A percentile compares a stretch with the other conserved stretches of the same genome.
Conservation (phyloP, 192 early-diverging fungal genomes). For the Chytriomyces sp. region DNA sequence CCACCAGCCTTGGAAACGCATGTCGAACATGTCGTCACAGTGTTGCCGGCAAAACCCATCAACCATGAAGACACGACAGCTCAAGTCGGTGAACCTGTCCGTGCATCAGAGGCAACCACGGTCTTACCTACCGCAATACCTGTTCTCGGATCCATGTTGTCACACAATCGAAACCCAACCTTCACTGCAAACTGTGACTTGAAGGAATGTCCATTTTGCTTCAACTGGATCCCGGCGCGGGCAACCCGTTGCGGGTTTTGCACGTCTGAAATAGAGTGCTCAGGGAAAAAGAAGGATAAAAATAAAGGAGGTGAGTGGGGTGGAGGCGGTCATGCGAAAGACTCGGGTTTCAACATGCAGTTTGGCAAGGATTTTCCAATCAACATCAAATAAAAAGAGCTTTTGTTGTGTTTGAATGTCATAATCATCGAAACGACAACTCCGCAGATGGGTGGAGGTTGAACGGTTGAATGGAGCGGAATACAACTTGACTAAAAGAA, state of each 20-base stretch:
- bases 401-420: neutral
- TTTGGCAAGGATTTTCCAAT: neutral
- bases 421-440: too few relatives aligned
- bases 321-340: neutral
- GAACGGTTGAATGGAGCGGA: too few relatives aligned
- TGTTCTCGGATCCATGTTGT: neutral
- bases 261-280: neutral
- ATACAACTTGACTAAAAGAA: too few relatives aligned
- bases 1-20: neutral
- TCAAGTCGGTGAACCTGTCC: neutral
- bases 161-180: neutral
- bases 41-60: neutral
- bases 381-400: neutral
- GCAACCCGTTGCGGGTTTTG: slow-evolving; percentile 19
- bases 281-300: neutral
- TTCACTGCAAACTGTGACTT: neutral
- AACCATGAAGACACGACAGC: neutral
- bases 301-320: neutral
- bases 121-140: neutral
- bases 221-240: slow-evolving; percentile 2
- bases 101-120: neutral
- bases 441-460: too few relatives aligned
- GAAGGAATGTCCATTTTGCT: slow-evolving; percentile 29
- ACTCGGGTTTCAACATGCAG: neutral
- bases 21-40: neutral